Evolutionary conservation across 2,329 filamentous ascomycete genomes (phyloP).

Genomic region (Cladophialophora exuberans): DNA sequence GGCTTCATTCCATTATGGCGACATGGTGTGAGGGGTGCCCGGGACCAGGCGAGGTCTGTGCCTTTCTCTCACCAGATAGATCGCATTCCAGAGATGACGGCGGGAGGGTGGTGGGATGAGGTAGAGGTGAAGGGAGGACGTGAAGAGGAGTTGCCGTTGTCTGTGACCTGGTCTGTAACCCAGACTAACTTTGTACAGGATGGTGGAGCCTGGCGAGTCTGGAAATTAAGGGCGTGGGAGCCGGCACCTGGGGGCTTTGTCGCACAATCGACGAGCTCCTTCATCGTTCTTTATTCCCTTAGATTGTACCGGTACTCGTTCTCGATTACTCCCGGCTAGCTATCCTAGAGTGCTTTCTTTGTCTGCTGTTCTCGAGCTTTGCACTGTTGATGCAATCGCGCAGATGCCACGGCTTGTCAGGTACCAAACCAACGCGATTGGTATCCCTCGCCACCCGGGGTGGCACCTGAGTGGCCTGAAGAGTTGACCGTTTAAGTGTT

Average conservation of each 20-base stretch:
- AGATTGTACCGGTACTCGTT: too few relatives aligned
- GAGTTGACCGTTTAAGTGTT: too few relatives aligned
- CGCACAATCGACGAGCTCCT: too few relatives aligned
- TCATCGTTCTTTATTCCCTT: too few relatives aligned
- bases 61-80: background rate
- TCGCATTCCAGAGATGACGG: background rate
- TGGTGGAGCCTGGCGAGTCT: background rate
- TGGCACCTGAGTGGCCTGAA: too few relatives aligned
- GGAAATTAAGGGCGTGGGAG: constrained; percentile 13
- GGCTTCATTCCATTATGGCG: constrained; percentile 8
- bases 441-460: too few relatives aligned
- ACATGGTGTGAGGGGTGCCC: background rate
- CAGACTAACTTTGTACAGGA: background rate
- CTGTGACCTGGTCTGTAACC: too few relatives aligned
- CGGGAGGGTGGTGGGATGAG: constrained; percentile 2
- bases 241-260: background rate
- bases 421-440: background rate
- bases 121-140: background rate
- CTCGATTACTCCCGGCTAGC: too few relatives aligned
- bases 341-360: too few relatives aligned
- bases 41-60: constrained; percentile 7
- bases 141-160: background rate
- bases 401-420: background rate
- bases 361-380: background rate
- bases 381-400: background rate